Evolutionary conservation across 352 stramenopile genomes (phyloP).

Genomic region (Phytophthora sojae): DNA sequence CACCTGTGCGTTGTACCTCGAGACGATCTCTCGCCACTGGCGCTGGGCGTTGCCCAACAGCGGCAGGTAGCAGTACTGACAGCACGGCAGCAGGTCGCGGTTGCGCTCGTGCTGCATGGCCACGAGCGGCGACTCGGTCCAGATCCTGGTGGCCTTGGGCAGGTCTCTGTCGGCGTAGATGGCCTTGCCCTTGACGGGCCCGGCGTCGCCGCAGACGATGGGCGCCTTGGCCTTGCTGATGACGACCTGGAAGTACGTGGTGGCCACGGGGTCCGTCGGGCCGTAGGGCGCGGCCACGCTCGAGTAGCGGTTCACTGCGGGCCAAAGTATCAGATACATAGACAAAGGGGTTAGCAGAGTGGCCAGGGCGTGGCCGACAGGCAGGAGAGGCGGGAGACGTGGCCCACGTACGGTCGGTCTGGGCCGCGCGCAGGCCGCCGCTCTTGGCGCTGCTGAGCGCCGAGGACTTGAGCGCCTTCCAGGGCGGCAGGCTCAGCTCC

Average conservation of each 20-base stretch:
- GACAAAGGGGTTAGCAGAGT: conserved; percentile 1
- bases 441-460: conserved; percentile 22
- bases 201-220: conserved; percentile 64
- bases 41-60: conserved; percentile 59
- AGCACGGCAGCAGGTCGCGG: conserved; percentile 48
- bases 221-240: conserved; percentile 72
- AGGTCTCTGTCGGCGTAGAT: conserved; percentile 72
- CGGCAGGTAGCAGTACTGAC: conserved; percentile 79
- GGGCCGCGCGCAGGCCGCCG: conserved; percentile 20
- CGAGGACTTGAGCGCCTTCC: conserved; percentile 34
- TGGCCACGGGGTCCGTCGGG: conserved; percentile 51
- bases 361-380: background rate
- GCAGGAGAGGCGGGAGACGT: background rate
- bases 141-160: conserved; percentile 54
- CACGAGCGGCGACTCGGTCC: conserved; percentile 75
- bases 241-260: conserved; percentile 67
- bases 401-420: conserved; percentile 28
- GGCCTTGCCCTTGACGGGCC: conserved; percentile 74
- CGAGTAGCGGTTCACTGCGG: conserved; percentile 47
- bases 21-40: conserved; percentile 58
- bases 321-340: background rate
- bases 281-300: conserved; percentile 68
- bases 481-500: conserved; percentile 16
- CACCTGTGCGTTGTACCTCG: conserved; percentile 31
- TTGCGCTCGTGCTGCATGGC: conserved; percentile 79